Evolutionary conservation across 352 stramenopile species (phyloP).

Genomic region (Phytophthora kernoviae): DNA sequence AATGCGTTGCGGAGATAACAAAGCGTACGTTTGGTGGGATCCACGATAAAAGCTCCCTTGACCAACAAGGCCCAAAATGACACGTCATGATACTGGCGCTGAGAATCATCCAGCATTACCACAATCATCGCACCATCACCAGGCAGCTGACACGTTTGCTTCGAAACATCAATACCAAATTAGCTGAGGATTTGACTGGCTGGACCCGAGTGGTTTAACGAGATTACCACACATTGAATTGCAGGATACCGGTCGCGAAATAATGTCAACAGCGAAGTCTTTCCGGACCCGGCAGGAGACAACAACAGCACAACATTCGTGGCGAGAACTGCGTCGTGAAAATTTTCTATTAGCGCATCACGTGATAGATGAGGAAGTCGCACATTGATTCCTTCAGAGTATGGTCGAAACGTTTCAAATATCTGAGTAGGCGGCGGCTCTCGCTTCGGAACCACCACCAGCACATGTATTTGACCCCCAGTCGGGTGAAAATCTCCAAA

Average conservation of each 20-base stretch:
- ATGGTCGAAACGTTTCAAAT: slow-evolving; percentile 1
- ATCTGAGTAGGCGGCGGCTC: too few species aligned
- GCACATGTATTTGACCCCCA: too few species aligned
- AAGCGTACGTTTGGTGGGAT: background rate
- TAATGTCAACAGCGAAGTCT: slow-evolving; percentile 3
- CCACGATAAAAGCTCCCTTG: background rate
- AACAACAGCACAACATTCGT: slow-evolving; percentile 4
- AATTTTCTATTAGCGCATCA: slow-evolving; percentile 2
- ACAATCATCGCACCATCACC: background rate
- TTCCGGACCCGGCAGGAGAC: slow-evolving; percentile 1
- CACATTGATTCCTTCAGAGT: slow-evolving; percentile 2
- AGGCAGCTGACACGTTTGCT: background rate
- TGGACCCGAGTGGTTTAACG: background rate
- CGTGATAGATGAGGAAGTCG: slow-evolving; percentile 1
- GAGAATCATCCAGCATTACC: slow-evolving; percentile 1
- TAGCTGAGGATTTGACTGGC: background rate
- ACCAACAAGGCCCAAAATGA: slow-evolving; percentile 1
- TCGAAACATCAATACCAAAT: slow-evolving; percentile 1
- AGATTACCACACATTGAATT: slow-evolving; percentile 1
- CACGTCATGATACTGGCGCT: slow-evolving; percentile 2
- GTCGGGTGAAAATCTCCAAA: too few species aligned
- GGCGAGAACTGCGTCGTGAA: background rate
- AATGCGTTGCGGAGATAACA: slow-evolving; percentile 1
- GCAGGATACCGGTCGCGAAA: slow-evolving; percentile 1
- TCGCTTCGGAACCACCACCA: too few species aligned